Conservation (phyloP, 805 yeast species). For the Grigorovia transvaalensis region DNA sequence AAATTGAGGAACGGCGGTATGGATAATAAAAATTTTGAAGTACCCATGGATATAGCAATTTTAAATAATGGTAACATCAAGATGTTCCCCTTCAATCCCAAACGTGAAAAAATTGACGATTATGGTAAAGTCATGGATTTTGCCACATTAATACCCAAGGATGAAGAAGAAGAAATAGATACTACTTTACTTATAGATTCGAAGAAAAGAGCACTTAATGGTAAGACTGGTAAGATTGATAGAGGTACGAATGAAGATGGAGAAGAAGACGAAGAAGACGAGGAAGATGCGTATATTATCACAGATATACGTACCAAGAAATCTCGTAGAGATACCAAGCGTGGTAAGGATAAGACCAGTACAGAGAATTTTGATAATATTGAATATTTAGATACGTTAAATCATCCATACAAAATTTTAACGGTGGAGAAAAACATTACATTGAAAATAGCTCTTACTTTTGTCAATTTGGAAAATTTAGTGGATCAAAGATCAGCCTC, state of each 20-base stretch:
- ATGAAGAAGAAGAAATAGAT: slow-evolving; percentile 31
- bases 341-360: slow-evolving; percentile 26
- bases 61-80: slow-evolving; percentile 31
- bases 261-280: slow-evolving; percentile 17
- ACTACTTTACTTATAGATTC: neutral
- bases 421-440: slow-evolving; percentile 29
- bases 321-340: slow-evolving; percentile 12
- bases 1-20: slow-evolving; percentile 2
- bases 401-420: slow-evolving; percentile 41
- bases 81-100: slow-evolving; percentile 68
- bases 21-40: slow-evolving; percentile 6
- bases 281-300: slow-evolving; percentile 21
- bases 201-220: neutral
- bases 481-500: slow-evolving; percentile 76
- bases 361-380: slow-evolving; percentile 42
- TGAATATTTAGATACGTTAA: slow-evolving; percentile 39
- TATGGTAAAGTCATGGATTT: slow-evolving; percentile 73
- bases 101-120: slow-evolving; percentile 61
- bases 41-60: slow-evolving; percentile 23
- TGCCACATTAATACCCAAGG: slow-evolving; percentile 46
- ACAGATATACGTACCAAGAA: slow-evolving; percentile 12
- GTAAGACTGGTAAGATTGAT: neutral
- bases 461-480: slow-evolving; percentile 71
- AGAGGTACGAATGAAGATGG: slow-evolving; percentile 6
- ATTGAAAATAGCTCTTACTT: slow-evolving; percentile 62